Conservation (phyloP, 306 rosid species). For the Citrullus mucosospermus region DNA sequence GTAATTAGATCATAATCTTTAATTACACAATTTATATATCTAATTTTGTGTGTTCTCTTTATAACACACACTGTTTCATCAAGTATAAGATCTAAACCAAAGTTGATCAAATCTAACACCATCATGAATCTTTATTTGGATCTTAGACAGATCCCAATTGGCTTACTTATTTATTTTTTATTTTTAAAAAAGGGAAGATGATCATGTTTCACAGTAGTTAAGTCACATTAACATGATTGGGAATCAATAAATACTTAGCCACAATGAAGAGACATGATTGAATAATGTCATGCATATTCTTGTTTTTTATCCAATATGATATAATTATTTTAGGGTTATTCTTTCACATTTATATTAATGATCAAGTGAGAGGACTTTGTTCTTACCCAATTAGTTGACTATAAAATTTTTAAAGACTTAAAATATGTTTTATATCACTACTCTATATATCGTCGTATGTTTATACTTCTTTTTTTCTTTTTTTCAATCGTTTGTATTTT, state of each 20-base stretch:
- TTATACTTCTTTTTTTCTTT: too few species aligned
- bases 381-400: too few species aligned
- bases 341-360: background rate
- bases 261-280: background rate
- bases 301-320: background rate
- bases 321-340: background rate
- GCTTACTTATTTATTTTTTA: background rate
- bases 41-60: background rate
- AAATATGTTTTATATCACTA: too few species aligned
- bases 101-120: constrained; percentile 4
- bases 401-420: too few species aligned
- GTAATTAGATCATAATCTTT: background rate
- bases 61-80: background rate
- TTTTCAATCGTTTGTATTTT: too few species aligned
- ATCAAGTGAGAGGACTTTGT: background rate
- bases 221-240: constrained; percentile 11
- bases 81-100: constrained; percentile 7
- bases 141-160: constrained; percentile 2
- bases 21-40: background rate
- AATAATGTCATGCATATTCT: background rate
- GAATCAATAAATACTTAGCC: constrained; percentile 4
- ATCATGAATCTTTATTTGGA: constrained; percentile 11
- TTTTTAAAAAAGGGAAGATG: background rate
- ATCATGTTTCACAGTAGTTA: constrained; percentile 4
- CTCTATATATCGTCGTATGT: too few species aligned